Evolutionary conservation across 1,284 basidiomycete genomes (phyloP), one percentile per base, ranked within the genome.

Genomic region (Rhodotorula sp.): DNA sequence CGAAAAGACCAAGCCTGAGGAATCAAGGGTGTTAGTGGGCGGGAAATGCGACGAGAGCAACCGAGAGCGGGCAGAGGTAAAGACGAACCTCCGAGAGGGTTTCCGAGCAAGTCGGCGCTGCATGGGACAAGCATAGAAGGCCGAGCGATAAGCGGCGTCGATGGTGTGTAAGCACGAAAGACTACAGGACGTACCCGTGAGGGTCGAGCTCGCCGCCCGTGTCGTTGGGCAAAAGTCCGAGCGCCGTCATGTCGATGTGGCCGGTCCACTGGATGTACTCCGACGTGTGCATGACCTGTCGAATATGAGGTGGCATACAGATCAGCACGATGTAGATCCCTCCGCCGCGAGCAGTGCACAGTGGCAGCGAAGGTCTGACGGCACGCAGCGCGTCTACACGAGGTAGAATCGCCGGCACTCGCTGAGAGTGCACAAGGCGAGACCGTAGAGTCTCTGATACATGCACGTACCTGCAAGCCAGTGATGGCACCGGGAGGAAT

Each of bases 221-320:
- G 77, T 91, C 89, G 23, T 75, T 80, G 0, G 77, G 31, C 15
- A 76, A 59, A 23, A 90, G 79, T 80, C 88, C 86, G 74, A 90
- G 80, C 65, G 80, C 75, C 12, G 82, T 83, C 82, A 89, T 87
- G 78, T 90, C 83, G 72, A 89, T 83, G 81, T 84, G 85, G 23
- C 87, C 88, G 47, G 83, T 81, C 69, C 87, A 81, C 77, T 89
- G 87, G 48, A 89, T 82, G 79, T 90, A 90, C 72, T 86, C 84
- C 21, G 84, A 83, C 0, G 88, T 88, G 70, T 84, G 82, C 38
- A 89, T 83, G 77, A 87, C 84, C 62, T 66, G 56, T 19, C 3
- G 21, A 16, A 1, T 12, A 12, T 12, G 14, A 14, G 10, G 38
- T 43, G 38, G 2, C 38, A 31, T 10, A 12, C 28, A 14, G 26